A percentile compares a stretch with the other conserved stretches of the same genome.
Conservation (phyloP, 208 protist species). For the Histomonas meleagridis region DNA sequence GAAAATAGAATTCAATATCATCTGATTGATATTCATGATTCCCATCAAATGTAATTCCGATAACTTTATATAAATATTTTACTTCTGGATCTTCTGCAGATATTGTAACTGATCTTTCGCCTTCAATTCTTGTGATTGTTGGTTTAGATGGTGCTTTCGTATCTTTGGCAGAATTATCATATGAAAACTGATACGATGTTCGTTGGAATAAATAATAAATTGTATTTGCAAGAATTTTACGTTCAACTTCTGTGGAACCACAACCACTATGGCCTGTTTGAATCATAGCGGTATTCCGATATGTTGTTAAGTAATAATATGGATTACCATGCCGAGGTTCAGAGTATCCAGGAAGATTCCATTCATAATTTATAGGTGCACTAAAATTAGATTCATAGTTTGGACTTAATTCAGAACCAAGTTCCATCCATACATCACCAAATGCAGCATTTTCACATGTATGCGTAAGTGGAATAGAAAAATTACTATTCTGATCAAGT, state of each 20-base stretch:
- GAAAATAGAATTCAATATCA: neutral
- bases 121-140: neutral
- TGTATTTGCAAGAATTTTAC: neutral
- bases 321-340: no score
- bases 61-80: neutral
- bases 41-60: neutral
- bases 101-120: neutral
- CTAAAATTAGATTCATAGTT: no score
- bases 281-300: neutral
- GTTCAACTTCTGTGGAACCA: neutral
- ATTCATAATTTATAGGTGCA: no score
- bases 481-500: neutral
- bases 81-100: neutral
- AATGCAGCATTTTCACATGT: neutral
- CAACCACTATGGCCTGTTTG: neutral
- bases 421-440: neutral
- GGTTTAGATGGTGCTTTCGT: neutral
- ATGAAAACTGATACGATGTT: neutral
- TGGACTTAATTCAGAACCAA: no score
- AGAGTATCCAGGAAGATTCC: no score
- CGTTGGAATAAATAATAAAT: neutral
- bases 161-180: neutral
- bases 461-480: neutral
- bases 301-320: neutral
- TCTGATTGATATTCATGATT: no score